phyloP scores from a whole-genome alignment of 2,329 filamentous ascomycete species.

The Xylariales sp. region DNA sequence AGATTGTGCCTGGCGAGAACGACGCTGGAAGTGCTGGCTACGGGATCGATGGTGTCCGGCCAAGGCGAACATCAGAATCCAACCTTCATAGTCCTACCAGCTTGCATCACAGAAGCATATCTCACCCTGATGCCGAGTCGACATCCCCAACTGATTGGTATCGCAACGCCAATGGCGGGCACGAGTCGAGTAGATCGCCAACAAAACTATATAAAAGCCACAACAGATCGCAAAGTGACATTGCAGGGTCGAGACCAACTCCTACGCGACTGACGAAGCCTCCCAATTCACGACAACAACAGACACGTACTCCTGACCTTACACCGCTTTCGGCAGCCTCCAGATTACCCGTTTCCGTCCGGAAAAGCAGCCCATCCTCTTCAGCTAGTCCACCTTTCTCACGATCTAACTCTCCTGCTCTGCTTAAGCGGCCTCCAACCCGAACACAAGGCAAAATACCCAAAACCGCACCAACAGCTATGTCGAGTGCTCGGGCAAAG shows the following conservation, averaged over 20 bases:
- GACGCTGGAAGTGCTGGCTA: conserved; percentile 50
- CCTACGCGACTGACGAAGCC: conserved; percentile 28
- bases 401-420: conserved; percentile 52
- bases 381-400: conserved; percentile 47
- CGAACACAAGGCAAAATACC: conserved; percentile 33
- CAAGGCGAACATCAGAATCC: conserved; percentile 68
- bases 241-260: conserved; percentile 34
- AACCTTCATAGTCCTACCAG: conserved; percentile 49
- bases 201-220: conserved; percentile 36
- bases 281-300: conserved; percentile 22
- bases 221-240: conserved; percentile 56
- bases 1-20: conserved; percentile 59
- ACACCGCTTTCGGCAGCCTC: conserved; percentile 30
- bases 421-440: conserved; percentile 36
- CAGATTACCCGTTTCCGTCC: conserved; percentile 42
- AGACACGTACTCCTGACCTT: conserved; percentile 28
- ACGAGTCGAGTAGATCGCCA: conserved; percentile 15
- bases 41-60: conserved; percentile 52
- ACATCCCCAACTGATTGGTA: conserved; percentile 57
- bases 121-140: conserved; percentile 53
- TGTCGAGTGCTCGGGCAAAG: conserved; percentile 30
- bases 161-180: conserved; percentile 17
- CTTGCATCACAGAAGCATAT: conserved; percentile 48
- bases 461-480: conserved; percentile 25
- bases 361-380: conserved; percentile 39